A percentile compares a stretch with the other conserved stretches of the same genome.
These are phyloP conservation scores for Ophidiomyces ophidiicola DNA, from an alignment of 2,329 filamentous ascomycete genomes.

Conservation along the genomic window DNA sequence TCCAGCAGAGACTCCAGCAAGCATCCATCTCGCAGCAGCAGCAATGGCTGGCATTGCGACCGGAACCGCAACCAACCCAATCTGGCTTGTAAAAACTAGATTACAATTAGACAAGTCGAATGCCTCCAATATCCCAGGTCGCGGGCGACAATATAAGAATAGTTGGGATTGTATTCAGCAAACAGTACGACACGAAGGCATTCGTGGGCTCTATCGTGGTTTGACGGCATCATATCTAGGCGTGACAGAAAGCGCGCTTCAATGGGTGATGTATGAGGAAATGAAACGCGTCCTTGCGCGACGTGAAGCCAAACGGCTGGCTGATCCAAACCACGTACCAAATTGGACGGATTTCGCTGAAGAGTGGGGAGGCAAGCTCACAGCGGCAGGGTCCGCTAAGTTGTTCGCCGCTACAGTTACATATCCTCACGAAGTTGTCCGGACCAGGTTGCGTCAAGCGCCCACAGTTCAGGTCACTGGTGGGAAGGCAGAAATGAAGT, in stretches of 20 bases:
- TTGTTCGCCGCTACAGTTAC: constrained; percentile 71
- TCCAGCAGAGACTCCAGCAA: constrained; percentile 42
- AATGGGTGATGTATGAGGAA: constrained; percentile 91
- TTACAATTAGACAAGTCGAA: constrained; percentile 83
- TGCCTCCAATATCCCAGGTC: constrained; percentile 49
- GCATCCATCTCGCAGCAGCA: constrained; percentile 67
- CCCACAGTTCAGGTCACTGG: constrained; percentile 63
- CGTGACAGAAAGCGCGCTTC: constrained; percentile 76
- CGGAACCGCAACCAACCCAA: constrained; percentile 84
- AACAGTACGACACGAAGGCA: constrained; percentile 66
- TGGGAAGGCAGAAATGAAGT: constrained; percentile 56
- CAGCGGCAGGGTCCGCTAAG: constrained; percentile 64
- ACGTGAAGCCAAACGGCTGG: constrained; percentile 47
- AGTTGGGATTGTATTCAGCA: constrained; percentile 78
- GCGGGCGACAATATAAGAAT: constrained; percentile 64
- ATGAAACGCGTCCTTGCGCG: constrained; percentile 63
- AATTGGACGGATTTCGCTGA: constrained; percentile 42
- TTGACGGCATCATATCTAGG: constrained; percentile 86
- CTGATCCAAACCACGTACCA: constrained; percentile 48
- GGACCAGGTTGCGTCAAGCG: constrained; percentile 73
- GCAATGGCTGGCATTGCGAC: constrained; percentile 71
- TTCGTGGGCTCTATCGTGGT: constrained; percentile 74
- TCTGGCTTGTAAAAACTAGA: constrained; percentile 91
- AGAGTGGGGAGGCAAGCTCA: constrained; percentile 61
- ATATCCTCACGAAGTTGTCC: constrained; percentile 81